Base-by-base conservation (phyloP, 1,284 basidiomycete genomes). In the Ustilago hordei region DNA sequence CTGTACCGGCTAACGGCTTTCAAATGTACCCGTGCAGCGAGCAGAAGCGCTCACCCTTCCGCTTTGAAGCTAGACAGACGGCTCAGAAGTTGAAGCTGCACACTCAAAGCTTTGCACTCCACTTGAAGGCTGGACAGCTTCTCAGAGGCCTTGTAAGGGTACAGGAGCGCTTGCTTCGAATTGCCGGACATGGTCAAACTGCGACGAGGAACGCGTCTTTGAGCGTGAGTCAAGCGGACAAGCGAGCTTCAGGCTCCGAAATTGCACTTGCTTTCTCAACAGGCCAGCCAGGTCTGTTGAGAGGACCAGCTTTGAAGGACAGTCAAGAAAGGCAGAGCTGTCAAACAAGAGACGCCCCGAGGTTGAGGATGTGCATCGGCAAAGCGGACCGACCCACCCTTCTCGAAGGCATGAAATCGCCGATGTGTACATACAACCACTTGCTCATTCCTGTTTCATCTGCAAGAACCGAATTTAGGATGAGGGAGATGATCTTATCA, bases 211-310 rank as follows among this genome's bases (percentile, higher is more conserved):
- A 28, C 28, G 38, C 19, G 52, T 43, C 17, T 28, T 43, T 61
- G 50, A 58, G 36, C 55, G 55, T 64, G 47, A 57, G 39, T 58
- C 13, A 41, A 12, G 23, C 13, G 28, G 41, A 38, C 50, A 62
- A 69, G 67, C 67, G 67, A 69, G 67, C 67, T 69, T 60, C 55
- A 69, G 36, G 4, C 39, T 69, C 67, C 67, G 67, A 60, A 58
- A 47, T 54, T 59, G 23, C 31, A 28, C n/a, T 50, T 17, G 28
- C 48, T 4, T 3, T 13, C 28, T 7, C 48, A 17, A 50, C 48
- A 31, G 11, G 2, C 11, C 38, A 39, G 11, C 48, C 23, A 48
- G 2, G 6, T 41, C 39, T 41, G 13, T 45, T 8, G 8, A 45
- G n/a, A 28, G 43, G 19, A 17, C 17, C 19, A 7, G n/a, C 43